A percentile compares a stretch with the other conserved stretches of the same genome.
phyloP scores from a whole-genome alignment of 164 flowering plant species.

The Cinnamomum chago region DNA sequence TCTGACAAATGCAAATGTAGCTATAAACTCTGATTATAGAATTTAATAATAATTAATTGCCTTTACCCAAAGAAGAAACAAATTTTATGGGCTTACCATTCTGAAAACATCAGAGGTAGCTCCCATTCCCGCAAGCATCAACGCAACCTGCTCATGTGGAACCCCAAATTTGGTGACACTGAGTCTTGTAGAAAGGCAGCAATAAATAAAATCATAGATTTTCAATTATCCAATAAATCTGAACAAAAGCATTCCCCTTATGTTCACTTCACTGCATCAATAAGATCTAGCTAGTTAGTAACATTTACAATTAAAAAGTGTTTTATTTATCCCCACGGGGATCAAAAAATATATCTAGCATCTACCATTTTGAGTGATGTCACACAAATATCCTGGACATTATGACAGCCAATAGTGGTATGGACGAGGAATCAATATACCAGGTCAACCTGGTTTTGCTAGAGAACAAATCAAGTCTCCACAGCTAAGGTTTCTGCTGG shows the following conservation, averaged over 20 bases:
- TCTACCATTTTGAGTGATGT: no score
- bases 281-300: background rate
- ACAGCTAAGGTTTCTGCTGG: no score
- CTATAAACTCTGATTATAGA: no score
- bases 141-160: conserved; percentile 24
- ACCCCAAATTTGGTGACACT: background rate
- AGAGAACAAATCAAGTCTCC: no score
- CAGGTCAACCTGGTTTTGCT: background rate
- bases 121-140: conserved; percentile 39
- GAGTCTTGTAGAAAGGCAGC: background rate
- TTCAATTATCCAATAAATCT: background rate
- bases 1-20: no score
- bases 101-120: conserved; percentile 32
- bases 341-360: background rate
- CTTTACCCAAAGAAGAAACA: background rate
- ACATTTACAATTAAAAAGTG: background rate
- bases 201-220: background rate
- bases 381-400: background rate
- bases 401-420: background rate
- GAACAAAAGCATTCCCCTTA: background rate
- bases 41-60: background rate
- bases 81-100: conserved; percentile 19
- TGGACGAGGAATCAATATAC: background rate
- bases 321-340: background rate
- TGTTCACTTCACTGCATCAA: background rate